Base-by-base conservation (phyloP, 106 monocot species). In the Cymbidium sinense region DNA sequence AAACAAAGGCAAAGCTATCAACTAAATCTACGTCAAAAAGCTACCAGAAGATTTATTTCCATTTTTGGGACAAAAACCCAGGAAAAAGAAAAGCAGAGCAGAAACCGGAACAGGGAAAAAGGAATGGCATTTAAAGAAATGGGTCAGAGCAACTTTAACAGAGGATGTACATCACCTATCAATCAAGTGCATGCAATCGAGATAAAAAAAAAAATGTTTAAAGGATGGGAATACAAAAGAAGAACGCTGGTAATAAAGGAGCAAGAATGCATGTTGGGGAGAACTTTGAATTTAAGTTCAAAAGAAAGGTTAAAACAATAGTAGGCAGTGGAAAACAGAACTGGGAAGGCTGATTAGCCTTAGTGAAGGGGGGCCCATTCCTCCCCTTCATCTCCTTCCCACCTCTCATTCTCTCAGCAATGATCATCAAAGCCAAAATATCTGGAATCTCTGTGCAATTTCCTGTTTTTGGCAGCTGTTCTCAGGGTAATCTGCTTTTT, bases 351-450 rank as follows among this genome's bases (percentile, higher is more conserved):
- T 8, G 27, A 75, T 75, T 75, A 75, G 50, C 15, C 50, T 50
- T 25, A 0, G 13, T 31, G 28, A 19, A 55, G 54, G 5, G 33
- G 54, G 47, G 44, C 74, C 47, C 74, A 50, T 43, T 34, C 43
- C 73, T 44, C 19, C 73, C 39, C 73, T 73, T 33, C 73, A 19
- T 43, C 73, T 43, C 43, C 73, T 29, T 20, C 17, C 70, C 34
- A 19, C 70, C 36, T 36, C 70, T 70, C 70, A 18, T 35, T 39
- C 78, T 47, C 58, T 75, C 75, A 43, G 80, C 62, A 74, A 75
- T 80, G 80, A 80, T 80, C 41, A 20, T 31, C 55, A 37, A 51
- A 62, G 69, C 54, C 28, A 73, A 80, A 80, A 75, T 80, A 75
- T 75, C 80, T 80, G 80, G 44, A 64, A 55, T 58, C 79, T 55